Evolutionary conservation across 345 rosid genomes (phyloP), one percentile per base, ranked within the genome.

Genomic region (Rhodamnia argentea): DNA sequence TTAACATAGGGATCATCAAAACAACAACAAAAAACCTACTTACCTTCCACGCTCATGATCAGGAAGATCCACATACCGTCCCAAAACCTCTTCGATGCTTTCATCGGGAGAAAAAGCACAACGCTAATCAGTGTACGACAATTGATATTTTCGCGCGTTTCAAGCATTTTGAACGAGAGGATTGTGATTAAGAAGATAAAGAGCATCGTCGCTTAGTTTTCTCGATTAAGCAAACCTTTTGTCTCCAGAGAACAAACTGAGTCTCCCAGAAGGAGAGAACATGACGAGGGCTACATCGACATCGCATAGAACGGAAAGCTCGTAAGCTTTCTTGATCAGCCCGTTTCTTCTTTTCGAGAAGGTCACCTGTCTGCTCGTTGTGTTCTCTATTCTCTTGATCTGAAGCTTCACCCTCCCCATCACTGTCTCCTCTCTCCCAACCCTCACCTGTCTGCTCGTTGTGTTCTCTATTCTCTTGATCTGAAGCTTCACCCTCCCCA

Each of bases 221-320:
- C 44, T 51, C 12, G 44, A 52, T 64, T 37, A 64, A 29, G 86
- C 88, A 82, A 50, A 93, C 96, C 96, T 94, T 85, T 87, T 91
- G 60, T 90, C 89, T 27, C 96, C 88, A 83, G 96, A 92, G 84
- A 94, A 94, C 76, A 86, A 86, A 87, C 92, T 90, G 27, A 90
- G 62, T 40, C 96, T 90, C 86, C 92, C 93, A 44, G 95, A 93
- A 11, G 96, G 94, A 16, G 94, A 92, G 86, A 94, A 94, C 93
- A 92, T 90, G 88, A 94, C 74, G 23, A 94, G 93, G 85, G 94
- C 96, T 20, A 93, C 90, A 88, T 92, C 95, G 84, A 93, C 91
- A 83, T 91, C 95, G 83, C 95, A 92, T 23, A 94, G 81, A 70
- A 70, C 81, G 5, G 81, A 70, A 24, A 70, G 81, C 81, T 70